Evolutionary conservation across 306 rosid species (phyloP).

Genomic region (Dryas alaskensis): DNA sequence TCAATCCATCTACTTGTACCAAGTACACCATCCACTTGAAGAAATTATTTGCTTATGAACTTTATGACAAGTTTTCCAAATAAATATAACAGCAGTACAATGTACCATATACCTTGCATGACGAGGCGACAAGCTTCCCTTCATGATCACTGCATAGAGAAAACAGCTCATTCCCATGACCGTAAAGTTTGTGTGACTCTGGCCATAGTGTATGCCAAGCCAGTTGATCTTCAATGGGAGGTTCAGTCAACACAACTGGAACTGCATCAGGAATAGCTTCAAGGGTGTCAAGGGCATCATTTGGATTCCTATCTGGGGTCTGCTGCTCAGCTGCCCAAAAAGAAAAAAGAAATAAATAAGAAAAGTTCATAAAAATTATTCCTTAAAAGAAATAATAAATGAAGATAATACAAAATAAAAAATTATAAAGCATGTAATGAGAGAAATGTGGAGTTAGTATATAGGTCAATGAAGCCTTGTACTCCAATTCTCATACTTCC

Average conservation of each 20-base stretch:
- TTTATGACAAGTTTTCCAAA: constrained; percentile 7
- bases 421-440: too few relatives aligned
- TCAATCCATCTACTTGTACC: not conserved
- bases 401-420: too few relatives aligned
- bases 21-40: not conserved
- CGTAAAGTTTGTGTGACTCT: constrained; percentile 95
- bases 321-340: constrained; percentile 52
- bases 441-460: too few relatives aligned
- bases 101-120: constrained; percentile 76
- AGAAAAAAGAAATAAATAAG: not conserved
- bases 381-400: not conserved
- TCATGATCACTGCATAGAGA: constrained; percentile 79
- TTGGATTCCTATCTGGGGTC: constrained; percentile 44
- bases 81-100: constrained; percentile 6
- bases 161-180: constrained; percentile 94
- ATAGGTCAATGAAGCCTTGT: too few relatives aligned
- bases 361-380: constrained; percentile 23
- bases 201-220: constrained; percentile 99
- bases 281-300: constrained; percentile 67
- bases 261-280: constrained; percentile 89
- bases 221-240: constrained; percentile 97
- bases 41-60: not conserved
- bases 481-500: too few relatives aligned
- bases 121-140: constrained; percentile 88
- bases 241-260: constrained; percentile 76